Evolutionary conservation across 1,139 yeast genomes (phyloP).

Genomic region (Lodderomyces orthopsilosis): DNA sequence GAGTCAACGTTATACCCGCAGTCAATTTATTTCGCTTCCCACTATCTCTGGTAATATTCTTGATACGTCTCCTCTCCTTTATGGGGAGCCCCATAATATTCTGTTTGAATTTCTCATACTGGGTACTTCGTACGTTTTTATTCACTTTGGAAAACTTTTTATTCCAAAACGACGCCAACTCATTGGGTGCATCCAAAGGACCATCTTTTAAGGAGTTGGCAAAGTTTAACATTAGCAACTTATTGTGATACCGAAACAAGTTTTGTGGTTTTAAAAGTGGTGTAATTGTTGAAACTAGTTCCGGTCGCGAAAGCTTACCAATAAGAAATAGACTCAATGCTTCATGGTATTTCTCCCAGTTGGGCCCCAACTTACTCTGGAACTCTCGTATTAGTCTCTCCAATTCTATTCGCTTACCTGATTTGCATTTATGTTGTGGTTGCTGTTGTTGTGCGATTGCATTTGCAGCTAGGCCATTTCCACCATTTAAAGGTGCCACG

Average conservation of each 20-base stretch:
- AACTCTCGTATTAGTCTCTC: slow-evolving; percentile 72
- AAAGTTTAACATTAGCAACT: slow-evolving; percentile 71
- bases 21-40: slow-evolving; percentile 75
- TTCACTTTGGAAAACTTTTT: slow-evolving; percentile 42
- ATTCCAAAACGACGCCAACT: slow-evolving; percentile 60
- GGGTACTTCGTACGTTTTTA: slow-evolving; percentile 52
- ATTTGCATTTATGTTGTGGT: slow-evolving; percentile 12
- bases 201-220: slow-evolving; percentile 80
- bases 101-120: slow-evolving; percentile 77
- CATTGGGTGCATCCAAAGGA: slow-evolving; percentile 42
- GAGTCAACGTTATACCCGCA: slow-evolving; percentile 75
- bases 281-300: slow-evolving; percentile 56
- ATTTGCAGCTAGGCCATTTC: slow-evolving; percentile 5
- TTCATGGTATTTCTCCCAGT: slow-evolving; percentile 87
- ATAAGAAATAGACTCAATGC: slow-evolving; percentile 71
- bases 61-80: slow-evolving; percentile 80
- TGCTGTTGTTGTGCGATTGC: slow-evolving; percentile 3
- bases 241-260: slow-evolving; percentile 65
- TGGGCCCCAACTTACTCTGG: slow-evolving; percentile 65
- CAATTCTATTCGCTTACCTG: slow-evolving; percentile 59
- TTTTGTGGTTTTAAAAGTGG: slow-evolving; percentile 54
- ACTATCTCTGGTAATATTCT: slow-evolving; percentile 76
- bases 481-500: slow-evolving; percentile 4
- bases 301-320: slow-evolving; percentile 76
- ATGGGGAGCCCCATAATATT: slow-evolving; percentile 86